These are phyloP conservation scores for Monosporascus sp. DNA, from an alignment of 2,329 filamentous ascomycete species.

Conservation along the genomic window DNA sequence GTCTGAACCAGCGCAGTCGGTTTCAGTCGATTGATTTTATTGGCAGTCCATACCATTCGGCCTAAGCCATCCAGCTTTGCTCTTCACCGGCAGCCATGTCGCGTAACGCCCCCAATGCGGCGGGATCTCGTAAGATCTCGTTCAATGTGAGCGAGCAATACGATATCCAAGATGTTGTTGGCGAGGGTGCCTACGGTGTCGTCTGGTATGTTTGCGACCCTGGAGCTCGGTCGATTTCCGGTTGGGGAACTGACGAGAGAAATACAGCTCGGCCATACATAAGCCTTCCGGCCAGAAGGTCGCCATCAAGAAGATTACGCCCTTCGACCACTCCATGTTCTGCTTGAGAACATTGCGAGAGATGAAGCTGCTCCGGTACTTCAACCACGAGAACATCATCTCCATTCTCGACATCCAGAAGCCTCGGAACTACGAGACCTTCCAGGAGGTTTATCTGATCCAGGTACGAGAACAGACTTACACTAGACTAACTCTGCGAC, in stretches of 20 bases:
- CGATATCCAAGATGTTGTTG: conserved; percentile 98
- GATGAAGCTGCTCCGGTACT: conserved; percentile 98
- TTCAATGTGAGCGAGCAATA: conserved; percentile 99
- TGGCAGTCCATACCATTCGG: background rate
- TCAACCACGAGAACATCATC: conserved; percentile 99
- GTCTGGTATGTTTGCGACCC: conserved; percentile 69
- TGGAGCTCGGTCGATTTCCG: background rate
- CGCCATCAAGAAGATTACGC: conserved; percentile 99
- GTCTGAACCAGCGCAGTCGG: background rate
- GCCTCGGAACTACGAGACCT: conserved; percentile 89
- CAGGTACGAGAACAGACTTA: conserved; percentile 56
- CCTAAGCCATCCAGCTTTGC: background rate
- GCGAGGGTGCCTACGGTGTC: conserved; percentile 96
- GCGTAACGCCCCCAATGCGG: conserved; percentile 50
- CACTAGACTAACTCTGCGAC: background rate
- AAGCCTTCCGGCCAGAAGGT: conserved; percentile 98
- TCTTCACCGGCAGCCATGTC: conserved; percentile 38
- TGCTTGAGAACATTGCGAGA: conserved; percentile 92
- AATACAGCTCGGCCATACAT: conserved; percentile 80
- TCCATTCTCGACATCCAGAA: conserved; percentile 99
- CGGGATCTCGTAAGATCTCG: conserved; percentile 85
- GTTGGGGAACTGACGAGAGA: conserved; percentile 5
- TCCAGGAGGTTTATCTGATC: conserved; percentile 97
- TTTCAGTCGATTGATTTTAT: background rate
- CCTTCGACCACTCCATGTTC: conserved; percentile 99